phyloP scores from a whole-genome alignment of 495 filamentous ascomycete species.

The Evernia prunastri region DNA sequence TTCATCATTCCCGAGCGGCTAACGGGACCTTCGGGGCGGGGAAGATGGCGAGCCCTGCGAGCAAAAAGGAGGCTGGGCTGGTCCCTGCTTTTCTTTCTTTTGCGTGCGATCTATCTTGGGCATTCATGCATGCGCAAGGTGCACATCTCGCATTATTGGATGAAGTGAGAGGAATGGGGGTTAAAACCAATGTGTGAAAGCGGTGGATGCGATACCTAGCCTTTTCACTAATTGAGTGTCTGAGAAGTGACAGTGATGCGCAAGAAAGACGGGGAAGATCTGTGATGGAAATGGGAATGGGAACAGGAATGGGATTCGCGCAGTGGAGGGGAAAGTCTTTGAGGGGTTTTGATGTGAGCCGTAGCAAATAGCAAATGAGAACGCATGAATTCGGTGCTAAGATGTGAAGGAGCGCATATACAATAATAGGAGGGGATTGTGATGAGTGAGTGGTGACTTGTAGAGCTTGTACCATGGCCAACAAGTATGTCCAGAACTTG shows the following conservation, averaged over 20 bases:
- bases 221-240: neutral
- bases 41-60: neutral
- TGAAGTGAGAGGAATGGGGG: neutral
- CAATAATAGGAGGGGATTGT: neutral
- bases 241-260: slow-evolving; percentile 2
- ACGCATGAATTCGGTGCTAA: neutral
- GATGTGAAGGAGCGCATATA: slow-evolving; percentile 10
- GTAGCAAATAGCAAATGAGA: neutral
- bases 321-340: slow-evolving; percentile 1
- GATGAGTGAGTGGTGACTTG: slow-evolving; percentile 1
- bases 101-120: slow-evolving; percentile 2
- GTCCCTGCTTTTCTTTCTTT: slow-evolving; percentile 7
- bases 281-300: too few species aligned
- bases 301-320: neutral
- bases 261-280: neutral
- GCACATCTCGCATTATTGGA: neutral
- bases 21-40: slow-evolving; percentile 6
- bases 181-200: neutral
- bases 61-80: neutral
- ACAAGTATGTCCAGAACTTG: slow-evolving; percentile 3
- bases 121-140: slow-evolving; percentile 2
- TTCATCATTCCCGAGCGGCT: slow-evolving; percentile 5
- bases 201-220: neutral
- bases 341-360: slow-evolving; percentile 2
- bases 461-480: neutral